Evolutionary conservation across 768 basidiomycete species (phyloP).

Genomic region (Boletus subcaerulescens): DNA sequence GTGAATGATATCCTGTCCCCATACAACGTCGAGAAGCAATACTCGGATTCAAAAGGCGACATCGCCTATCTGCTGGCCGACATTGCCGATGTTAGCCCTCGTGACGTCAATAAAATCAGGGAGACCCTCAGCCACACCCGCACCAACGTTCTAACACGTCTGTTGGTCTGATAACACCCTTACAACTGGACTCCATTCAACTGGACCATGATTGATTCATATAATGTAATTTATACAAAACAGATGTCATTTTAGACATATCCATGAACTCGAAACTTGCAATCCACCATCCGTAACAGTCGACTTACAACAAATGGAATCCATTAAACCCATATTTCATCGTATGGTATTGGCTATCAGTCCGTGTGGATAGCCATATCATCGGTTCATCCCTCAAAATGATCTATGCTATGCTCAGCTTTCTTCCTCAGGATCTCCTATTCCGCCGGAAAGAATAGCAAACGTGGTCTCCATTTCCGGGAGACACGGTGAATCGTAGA

Average conservation of each 20-base stretch:
- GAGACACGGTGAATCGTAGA: constrained; percentile 96
- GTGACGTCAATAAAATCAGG: constrained; percentile 74
- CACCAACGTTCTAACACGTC: constrained; percentile 86
- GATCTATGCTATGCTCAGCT: constrained; percentile 32
- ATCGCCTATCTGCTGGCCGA: constrained; percentile 96
- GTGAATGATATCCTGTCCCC: constrained; percentile 94
- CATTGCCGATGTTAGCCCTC: constrained; percentile 83
- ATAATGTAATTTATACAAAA: constrained; percentile 15
- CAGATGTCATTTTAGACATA: not conserved
- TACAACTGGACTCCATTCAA: constrained; percentile 42
- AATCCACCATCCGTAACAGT: too few species aligned
- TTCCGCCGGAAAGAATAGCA: constrained; percentile 87
- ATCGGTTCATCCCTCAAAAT: not conserved
- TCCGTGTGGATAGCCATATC: not conserved
- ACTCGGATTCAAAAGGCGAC: constrained; percentile 94
- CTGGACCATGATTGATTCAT: constrained; percentile 36
- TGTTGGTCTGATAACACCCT: constrained; percentile 55
- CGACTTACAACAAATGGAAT: constrained; percentile 11
- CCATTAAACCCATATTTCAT: constrained; percentile 10
- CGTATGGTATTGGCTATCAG: constrained; percentile 4
- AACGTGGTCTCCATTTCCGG: constrained; percentile 97
- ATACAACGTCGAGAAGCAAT: constrained; percentile 99
- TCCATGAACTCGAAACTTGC: not conserved
- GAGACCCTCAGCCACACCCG: constrained; percentile 74
- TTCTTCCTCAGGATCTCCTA: constrained; percentile 94